Conservation (phyloP, 768 basidiomycete species). For the Boletus subparvulus region DNA sequence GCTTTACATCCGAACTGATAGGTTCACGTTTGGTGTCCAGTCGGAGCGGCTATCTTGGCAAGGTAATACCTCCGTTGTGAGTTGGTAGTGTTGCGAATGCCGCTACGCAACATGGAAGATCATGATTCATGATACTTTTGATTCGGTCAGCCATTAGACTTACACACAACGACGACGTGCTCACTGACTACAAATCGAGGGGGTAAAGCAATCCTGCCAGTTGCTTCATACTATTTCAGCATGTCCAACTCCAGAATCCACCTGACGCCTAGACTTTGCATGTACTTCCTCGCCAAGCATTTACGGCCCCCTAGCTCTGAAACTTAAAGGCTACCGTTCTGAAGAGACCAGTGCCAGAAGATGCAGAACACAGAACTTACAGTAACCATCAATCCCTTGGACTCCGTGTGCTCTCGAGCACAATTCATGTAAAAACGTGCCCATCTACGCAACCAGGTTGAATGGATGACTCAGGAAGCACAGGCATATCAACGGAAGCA, state of each 20-base stretch:
- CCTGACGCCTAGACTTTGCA: too few relatives aligned
- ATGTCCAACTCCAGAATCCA: too few relatives aligned
- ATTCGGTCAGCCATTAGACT: background rate
- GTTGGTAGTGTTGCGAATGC: background rate
- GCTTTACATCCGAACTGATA: background rate
- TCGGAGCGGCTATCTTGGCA: background rate
- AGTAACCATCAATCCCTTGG: background rate
- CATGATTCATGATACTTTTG: background rate
- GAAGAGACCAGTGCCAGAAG: background rate
- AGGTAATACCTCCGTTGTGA: background rate
- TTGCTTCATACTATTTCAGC: background rate
- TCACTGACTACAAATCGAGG: background rate
- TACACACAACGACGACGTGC: background rate
- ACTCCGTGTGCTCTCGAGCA: background rate
- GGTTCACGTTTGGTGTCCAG: background rate
- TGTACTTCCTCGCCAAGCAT: background rate
- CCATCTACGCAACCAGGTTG: too few relatives aligned
- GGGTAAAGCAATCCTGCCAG: too few relatives aligned
- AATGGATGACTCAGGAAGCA: too few relatives aligned
- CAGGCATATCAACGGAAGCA: too few relatives aligned
- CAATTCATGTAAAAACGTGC: too few relatives aligned
- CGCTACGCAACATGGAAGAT: too few relatives aligned
- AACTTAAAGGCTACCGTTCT: too few relatives aligned
- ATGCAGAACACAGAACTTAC: background rate
- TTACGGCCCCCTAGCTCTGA: too few relatives aligned